Percentiles rank a stretch among this genome's conserved stretches.
Conservation (phyloP, 345 rosid species). For the Acer negundo region DNA sequence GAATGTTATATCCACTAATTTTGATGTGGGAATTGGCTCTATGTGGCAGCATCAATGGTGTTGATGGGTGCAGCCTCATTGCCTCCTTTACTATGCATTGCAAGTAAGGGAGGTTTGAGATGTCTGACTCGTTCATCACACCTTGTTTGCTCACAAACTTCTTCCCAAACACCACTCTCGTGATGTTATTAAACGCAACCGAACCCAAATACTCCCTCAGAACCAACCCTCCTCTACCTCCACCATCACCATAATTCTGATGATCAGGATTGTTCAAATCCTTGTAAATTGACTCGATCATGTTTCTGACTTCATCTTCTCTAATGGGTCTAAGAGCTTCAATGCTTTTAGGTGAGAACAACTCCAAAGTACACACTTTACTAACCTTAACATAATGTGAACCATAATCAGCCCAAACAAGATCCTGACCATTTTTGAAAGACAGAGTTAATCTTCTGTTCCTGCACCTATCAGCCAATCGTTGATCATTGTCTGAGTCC, state of each 20-base stretch:
- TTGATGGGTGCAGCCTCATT: slow-evolving; percentile 46
- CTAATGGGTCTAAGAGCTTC: slow-evolving; percentile 38
- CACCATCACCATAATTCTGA: too few species aligned
- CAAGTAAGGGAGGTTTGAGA: slow-evolving; percentile 26
- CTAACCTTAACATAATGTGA: slow-evolving; percentile 45
- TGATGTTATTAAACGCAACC: slow-evolving; percentile 31
- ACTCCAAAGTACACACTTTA: slow-evolving; percentile 35
- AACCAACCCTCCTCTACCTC: slow-evolving; percentile 16
- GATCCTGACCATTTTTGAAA: slow-evolving; percentile 33
- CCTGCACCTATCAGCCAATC: slow-evolving; percentile 38
- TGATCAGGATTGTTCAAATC: slow-evolving; percentile 17
- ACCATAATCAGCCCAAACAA: slow-evolving; percentile 47
- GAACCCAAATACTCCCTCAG: slow-evolving; percentile 33
- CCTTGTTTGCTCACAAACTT: slow-evolving; percentile 33
- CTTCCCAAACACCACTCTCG: slow-evolving; percentile 32
- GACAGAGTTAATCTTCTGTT: background rate
- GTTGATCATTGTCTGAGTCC: slow-evolving; percentile 44
- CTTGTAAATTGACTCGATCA: slow-evolving; percentile 32
- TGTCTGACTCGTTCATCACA: slow-evolving; percentile 16
- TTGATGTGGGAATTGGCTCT: slow-evolving; percentile 33
- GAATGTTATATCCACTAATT: slow-evolving; percentile 45
- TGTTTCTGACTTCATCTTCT: slow-evolving; percentile 37
- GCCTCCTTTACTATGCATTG: slow-evolving; percentile 27
- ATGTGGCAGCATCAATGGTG: slow-evolving; percentile 54
- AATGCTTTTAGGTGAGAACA: slow-evolving; percentile 39